Conservation (phyloP, 805 yeast species). For the Saitoella complicata region DNA sequence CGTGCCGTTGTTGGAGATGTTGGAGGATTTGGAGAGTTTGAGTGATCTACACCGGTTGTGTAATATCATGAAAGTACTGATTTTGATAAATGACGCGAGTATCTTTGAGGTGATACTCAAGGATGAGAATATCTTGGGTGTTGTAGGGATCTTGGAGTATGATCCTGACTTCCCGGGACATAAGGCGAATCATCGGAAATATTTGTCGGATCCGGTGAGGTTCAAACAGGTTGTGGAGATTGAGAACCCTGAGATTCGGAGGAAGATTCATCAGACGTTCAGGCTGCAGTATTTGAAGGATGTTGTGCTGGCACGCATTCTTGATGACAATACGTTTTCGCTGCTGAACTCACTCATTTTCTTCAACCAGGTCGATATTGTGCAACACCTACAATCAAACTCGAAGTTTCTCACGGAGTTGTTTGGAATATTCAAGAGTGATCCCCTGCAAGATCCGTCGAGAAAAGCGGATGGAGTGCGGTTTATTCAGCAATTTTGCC, state of each 20-base stretch:
- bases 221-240: conserved; percentile 63
- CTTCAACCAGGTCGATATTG: conserved; percentile 49
- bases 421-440: conserved; percentile 36
- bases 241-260: conserved; percentile 31
- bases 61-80: conserved; percentile 48
- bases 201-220: conserved; percentile 36
- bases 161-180: conserved; percentile 72
- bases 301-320: conserved; percentile 61
- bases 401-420: conserved; percentile 38
- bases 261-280: conserved; percentile 56
- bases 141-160: conserved; percentile 72
- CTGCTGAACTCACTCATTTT: conserved; percentile 52
- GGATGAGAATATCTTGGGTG: conserved; percentile 37
- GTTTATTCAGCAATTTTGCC: conserved; percentile 63
- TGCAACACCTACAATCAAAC: conserved; percentile 39
- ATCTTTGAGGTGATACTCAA: conserved; percentile 42
- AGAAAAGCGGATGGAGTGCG: conserved; percentile 48
- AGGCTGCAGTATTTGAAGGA: conserved; percentile 70
- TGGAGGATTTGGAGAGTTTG: conserved; percentile 39
- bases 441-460: not conserved
- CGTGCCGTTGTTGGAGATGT: conserved; percentile 33
- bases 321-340: conserved; percentile 67
- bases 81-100: conserved; percentile 53
- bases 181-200: conserved; percentile 67
- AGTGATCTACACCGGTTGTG: conserved; percentile 49